These are phyloP conservation scores for Dysphania ambrosioides DNA, from an alignment of 148 eudicot genomes.

Conservation along the genomic window DNA sequence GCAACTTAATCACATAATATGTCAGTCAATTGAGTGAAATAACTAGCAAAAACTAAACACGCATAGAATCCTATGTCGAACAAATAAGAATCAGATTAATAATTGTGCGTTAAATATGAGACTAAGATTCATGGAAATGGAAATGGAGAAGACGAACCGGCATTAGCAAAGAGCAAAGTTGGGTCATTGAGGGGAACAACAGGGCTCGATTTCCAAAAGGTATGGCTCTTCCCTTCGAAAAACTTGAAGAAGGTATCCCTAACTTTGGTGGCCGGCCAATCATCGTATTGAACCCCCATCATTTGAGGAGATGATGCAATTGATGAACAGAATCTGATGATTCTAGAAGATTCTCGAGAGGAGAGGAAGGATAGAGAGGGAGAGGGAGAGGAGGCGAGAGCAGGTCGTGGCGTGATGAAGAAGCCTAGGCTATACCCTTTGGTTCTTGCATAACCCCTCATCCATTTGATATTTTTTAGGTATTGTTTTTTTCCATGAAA, in stretches of 20 bases:
- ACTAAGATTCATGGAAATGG: too few relatives aligned
- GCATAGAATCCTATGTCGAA: too few relatives aligned
- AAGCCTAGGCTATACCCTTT: conserved; percentile 28
- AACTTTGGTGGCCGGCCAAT: conserved; percentile 74
- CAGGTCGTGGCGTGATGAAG: conserved; percentile 5
- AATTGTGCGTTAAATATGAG: too few relatives aligned
- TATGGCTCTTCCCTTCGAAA: conserved; percentile 54
- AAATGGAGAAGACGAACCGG: conserved; percentile 46
- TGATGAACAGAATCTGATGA: neutral
- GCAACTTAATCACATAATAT: too few relatives aligned
- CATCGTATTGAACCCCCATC: conserved; percentile 45
- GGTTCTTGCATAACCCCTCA: conserved; percentile 29
- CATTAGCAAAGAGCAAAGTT: conserved; percentile 89
- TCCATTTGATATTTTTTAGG: conserved; percentile 21
- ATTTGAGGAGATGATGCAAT: too few relatives aligned
- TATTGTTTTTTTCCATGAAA: neutral
- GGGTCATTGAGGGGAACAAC: conserved; percentile 95
- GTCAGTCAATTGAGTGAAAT: too few relatives aligned
- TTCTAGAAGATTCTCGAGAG: too few relatives aligned
- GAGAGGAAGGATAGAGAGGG: neutral
- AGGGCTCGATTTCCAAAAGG: conserved; percentile 80
- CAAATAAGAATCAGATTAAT: too few relatives aligned
- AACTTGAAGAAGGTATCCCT: conserved; percentile 60
- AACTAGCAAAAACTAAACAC: too few relatives aligned
- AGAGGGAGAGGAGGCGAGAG: neutral